These are phyloP conservation scores for Fusarium sp. DNA, from an alignment of 2,329 filamentous ascomycete species.

Conservation along the genomic window DNA sequence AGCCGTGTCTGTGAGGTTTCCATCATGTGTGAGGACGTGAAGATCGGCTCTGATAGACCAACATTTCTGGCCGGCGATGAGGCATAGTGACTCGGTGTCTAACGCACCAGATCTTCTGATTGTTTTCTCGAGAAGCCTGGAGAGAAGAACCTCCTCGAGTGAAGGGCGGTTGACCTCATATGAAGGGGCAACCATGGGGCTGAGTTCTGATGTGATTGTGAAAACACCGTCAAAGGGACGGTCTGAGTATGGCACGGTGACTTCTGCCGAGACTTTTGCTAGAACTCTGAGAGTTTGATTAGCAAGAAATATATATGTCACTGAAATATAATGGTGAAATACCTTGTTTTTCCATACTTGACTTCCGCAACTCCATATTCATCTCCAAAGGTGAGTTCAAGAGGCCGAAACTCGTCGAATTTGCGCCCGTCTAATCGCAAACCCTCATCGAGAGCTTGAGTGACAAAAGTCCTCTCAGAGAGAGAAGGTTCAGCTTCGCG, in stretches of 20 bases:
- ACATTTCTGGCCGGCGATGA: conserved; percentile 88
- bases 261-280: conserved; percentile 86
- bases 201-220: conserved; percentile 89
- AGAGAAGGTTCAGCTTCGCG: conserved; percentile 90
- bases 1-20: conserved; percentile 85
- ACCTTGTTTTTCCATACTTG: conserved; percentile 90
- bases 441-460: conserved; percentile 81
- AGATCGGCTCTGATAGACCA: conserved; percentile 92
- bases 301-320: not conserved
- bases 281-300: conserved; percentile 68
- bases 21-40: conserved; percentile 90
- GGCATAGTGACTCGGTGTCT: conserved; percentile 94
- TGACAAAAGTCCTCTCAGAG: conserved; percentile 87
- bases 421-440: conserved; percentile 85
- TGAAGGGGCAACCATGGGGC: conserved; percentile 88
- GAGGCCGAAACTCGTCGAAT: conserved; percentile 80
- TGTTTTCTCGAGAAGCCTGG: conserved; percentile 91
- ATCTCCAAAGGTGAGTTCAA: conserved; percentile 85
- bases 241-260: conserved; percentile 85
- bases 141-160: conserved; percentile 85
- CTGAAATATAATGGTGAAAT: conserved; percentile 27
- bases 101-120: conserved; percentile 90
- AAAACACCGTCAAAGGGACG: conserved; percentile 96
- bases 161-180: conserved; percentile 88
- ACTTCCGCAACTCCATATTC: conserved; percentile 92